A percentile compares a stretch with the other conserved stretches of the same genome.
Conservation (phyloP, 1,284 basidiomycete species). For the Moesziomyces antarcticus region DNA sequence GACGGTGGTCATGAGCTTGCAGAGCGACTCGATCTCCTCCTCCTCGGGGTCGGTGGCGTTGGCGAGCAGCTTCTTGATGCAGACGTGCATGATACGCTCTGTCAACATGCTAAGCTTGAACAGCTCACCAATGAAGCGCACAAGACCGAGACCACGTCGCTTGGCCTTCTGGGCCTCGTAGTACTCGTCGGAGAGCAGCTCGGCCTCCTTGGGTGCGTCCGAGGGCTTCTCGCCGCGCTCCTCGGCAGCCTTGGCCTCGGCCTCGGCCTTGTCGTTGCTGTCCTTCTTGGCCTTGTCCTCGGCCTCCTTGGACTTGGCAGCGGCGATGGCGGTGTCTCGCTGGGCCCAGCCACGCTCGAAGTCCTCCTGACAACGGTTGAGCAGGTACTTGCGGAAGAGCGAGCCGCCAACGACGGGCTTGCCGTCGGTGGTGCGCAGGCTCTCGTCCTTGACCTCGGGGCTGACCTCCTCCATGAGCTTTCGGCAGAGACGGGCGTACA, state of each 20-base stretch:
- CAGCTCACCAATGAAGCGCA: constrained; percentile 96
- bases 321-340: constrained; percentile 72
- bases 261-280: constrained; percentile 69
- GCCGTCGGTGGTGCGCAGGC: constrained; percentile 75
- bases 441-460: constrained; percentile 84
- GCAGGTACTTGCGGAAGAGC: constrained; percentile 87
- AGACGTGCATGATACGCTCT: constrained; percentile 94
- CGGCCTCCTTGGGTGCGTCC: constrained; percentile 68
- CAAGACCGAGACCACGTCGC: constrained; percentile 93
- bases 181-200: constrained; percentile 89
- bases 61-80: constrained; percentile 90
- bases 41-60: constrained; percentile 95
- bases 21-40: constrained; percentile 95
- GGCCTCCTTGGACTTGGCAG: constrained; percentile 72
- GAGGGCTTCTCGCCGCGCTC: constrained; percentile 65
- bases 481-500: constrained; percentile 93
- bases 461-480: constrained; percentile 93
- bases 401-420: constrained; percentile 86
- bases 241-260: constrained; percentile 74
- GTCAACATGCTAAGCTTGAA: constrained; percentile 97
- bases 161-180: constrained; percentile 96
- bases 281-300: constrained; percentile 73
- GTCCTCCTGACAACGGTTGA: constrained; percentile 92
- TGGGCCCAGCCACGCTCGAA: constrained; percentile 85
- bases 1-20: constrained; percentile 89